A percentile compares a stretch with the other conserved stretches of the same genome.
phyloP scores from a whole-genome alignment of 2,329 filamentous ascomycete genomes.

The Neopestalotiopsis sp. region DNA sequence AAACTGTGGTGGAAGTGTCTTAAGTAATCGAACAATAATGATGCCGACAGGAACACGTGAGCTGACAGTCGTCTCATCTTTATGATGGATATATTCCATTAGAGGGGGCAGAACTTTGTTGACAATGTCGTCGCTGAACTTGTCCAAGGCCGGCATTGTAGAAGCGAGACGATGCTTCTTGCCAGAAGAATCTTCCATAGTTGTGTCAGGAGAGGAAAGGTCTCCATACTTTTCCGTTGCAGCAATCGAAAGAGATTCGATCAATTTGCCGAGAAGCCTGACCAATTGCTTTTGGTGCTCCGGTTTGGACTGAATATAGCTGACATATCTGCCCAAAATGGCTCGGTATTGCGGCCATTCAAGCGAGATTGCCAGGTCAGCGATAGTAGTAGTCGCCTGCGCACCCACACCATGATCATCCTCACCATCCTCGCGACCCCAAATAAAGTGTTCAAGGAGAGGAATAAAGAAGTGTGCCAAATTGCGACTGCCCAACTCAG shows the following conservation, averaged over 20 bases:
- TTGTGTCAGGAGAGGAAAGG: slow-evolving; percentile 48
- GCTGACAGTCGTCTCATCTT: slow-evolving; percentile 93
- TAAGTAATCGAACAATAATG: slow-evolving; percentile 85
- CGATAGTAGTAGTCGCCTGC: slow-evolving; percentile 83
- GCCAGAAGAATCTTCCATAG: slow-evolving; percentile 25
- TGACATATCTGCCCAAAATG: slow-evolving; percentile 81
- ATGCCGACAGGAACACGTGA: slow-evolving; percentile 89
- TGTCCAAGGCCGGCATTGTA: slow-evolving; percentile 70
- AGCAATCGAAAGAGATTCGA: slow-evolving; percentile 73
- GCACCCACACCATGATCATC: slow-evolving; percentile 88
- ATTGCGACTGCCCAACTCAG: slow-evolving; percentile 75
- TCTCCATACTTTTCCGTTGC: slow-evolving; percentile 43
- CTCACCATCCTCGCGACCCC: slow-evolving; percentile 72
- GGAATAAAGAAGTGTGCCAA: slow-evolving; percentile 88
- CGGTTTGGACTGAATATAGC: slow-evolving; percentile 79
- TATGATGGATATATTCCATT: slow-evolving; percentile 86
- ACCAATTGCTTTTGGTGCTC: slow-evolving; percentile 87
- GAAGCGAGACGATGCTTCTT: slow-evolving; percentile 55
- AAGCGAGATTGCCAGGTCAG: slow-evolving; percentile 73
- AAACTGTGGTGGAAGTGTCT: slow-evolving; percentile 74
- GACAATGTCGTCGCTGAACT: slow-evolving; percentile 74
- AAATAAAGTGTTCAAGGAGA: slow-evolving; percentile 91
- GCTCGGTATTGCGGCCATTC: slow-evolving; percentile 92
- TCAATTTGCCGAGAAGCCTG: slow-evolving; percentile 78
- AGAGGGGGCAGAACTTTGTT: slow-evolving; percentile 79